Evolutionary conservation across 1,284 basidiomycete genomes (phyloP), one percentile per base, ranked within the genome.

Genomic region (Hemileia vastatrix): DNA sequence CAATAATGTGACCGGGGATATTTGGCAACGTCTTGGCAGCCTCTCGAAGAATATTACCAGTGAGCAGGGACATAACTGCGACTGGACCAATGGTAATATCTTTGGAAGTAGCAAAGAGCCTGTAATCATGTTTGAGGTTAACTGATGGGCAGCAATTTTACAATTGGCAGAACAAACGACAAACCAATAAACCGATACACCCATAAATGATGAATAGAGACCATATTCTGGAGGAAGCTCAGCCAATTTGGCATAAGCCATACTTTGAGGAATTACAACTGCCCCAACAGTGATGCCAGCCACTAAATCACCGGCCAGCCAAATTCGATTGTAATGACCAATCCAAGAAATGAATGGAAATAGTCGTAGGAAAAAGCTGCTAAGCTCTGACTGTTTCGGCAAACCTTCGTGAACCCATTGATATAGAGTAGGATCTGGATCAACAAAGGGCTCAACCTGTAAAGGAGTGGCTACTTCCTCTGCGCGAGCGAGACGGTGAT

Each of bases 151-250:
- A 24, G 18, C 32, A 36, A 54, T 18, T 23, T 24, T 51, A n/a
- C 9, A 36, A 13, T 65, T 48, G 62, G 56, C 18, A 21, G 6
- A 24, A 4, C 13, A 13, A 57, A 57, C 27, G 63, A 21, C 18
- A 36, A 87, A 87, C 65, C 85, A 88, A 76, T 91, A 90, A 67
- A 86, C 79, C 66, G 87, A 77, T 18, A 87, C 86, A 19, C 90
- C 93, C 70, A 95, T 84, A 74, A 97, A 97, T 1, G 91, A 92
- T 2, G 91, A 93, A 77, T 97, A 97, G 6, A 97, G 82, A 68
- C 95, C 95, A 73, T 90, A 97, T 77, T 98, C 82, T 2, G 88
- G 78, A 1, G 84, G 80, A 9, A 98, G 83, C 0, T 85, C 86
- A 1, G 94, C 94, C 66, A 98, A 83, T 82, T 90, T 78, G 65